Base-by-base conservation (phyloP, 2,329 filamentous ascomycete species). In the Trichoderma brevicompactum region DNA sequence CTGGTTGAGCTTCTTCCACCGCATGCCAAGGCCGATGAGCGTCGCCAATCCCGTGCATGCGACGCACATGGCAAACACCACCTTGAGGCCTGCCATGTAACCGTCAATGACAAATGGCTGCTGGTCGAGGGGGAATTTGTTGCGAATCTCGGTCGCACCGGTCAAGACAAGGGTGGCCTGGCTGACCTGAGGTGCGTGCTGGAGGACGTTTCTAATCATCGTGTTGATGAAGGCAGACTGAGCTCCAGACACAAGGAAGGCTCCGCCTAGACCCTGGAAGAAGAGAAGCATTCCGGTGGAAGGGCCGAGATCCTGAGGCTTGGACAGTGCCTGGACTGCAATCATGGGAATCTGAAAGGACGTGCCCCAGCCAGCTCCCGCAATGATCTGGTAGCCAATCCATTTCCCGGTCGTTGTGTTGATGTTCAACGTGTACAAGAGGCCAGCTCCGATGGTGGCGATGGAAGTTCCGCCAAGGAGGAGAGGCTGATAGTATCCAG, bases 1-100 rank as follows among this genome's bases (percentile, higher is more conserved):
- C 52, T 70, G 72, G 59, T 76, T 73, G 54, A 79, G 75, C 70
- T 74, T 79, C 67, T 71, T 72, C 80, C 80, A 82, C 32, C 72
- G 73, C 8, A 75, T 76, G 32, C 67, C 72, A 5, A 79, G 65
- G 15, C 72, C 72, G 17, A 79, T 64, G 3, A 79, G 40, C 5
- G 78, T 73, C 0, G 79, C 75, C 32, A 82, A 60, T 2, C 80
- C 80, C 2, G 76, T 80, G 36, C 80, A 82, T 5, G 88, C 73
- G 19, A 82, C 79, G 13, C 82, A 81, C 68, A 89, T 79, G 9
- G 86, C 89, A 44, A 88, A 84, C 5, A 82, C 80, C 7, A 89
- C 87, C 72, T 89, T 87, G 70, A 89, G 85, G 0, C 85, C 85
- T 61, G 84, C 76, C 70, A 85, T 90, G 77, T 92, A 92, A 0